Conservation (phyloP, 2,329 filamentous ascomycete genomes). For the Aspergillaceae sp. region DNA sequence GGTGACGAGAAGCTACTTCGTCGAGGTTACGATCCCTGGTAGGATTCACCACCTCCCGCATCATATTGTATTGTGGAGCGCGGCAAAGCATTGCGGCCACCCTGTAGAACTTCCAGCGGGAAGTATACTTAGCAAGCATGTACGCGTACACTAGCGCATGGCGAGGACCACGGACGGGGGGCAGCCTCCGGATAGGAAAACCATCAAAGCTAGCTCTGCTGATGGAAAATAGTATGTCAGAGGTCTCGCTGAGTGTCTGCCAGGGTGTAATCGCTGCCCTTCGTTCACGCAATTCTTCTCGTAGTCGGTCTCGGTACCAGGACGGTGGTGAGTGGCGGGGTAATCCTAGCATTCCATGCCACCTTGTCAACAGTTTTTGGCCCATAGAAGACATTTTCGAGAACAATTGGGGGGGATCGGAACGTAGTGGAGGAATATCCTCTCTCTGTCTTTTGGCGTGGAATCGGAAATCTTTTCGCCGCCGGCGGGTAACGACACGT, state of each 20-base stretch:
- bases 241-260: conserved; percentile 36
- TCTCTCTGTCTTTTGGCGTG: neutral
- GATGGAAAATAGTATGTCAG: conserved; percentile 38
- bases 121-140: conserved; percentile 39
- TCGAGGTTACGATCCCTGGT: conserved; percentile 26
- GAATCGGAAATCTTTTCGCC: too few relatives aligned
- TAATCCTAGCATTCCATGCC: conserved; percentile 20
- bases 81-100: conserved; percentile 26
- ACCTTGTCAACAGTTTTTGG: neutral
- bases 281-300: conserved; percentile 33
- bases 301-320: conserved; percentile 35
- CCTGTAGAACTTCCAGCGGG: conserved; percentile 36
- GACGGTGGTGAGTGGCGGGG: conserved; percentile 22
- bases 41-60: conserved; percentile 41
- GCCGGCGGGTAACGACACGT: too few relatives aligned
- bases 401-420: neutral
- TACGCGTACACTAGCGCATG: conserved; percentile 30
- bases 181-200: conserved; percentile 21
- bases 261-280: conserved; percentile 20
- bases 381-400: neutral
- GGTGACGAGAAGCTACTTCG: conserved; percentile 33
- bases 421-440: neutral
- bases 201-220: conserved; percentile 35
- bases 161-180: conserved; percentile 11
- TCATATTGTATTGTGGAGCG: conserved; percentile 9